Conservation (phyloP, 179 eudicot genomes). For the Nepenthes alata region DNA sequence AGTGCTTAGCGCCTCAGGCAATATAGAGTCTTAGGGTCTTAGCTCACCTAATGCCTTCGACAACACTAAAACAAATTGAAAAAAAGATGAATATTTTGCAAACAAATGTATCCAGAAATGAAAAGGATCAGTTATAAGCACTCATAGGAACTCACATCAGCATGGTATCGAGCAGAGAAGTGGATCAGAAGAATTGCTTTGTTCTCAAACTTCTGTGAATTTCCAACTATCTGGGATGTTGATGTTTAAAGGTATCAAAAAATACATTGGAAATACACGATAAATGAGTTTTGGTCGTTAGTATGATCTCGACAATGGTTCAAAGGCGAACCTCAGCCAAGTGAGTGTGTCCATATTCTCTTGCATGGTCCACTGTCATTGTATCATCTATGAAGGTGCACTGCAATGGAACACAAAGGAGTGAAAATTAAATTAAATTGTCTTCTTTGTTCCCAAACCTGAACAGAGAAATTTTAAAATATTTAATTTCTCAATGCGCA, state of each 20-base stretch:
- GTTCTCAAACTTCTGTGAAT: slow-evolving; percentile 61
- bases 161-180: slow-evolving; percentile 80
- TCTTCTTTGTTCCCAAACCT: neutral
- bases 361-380: slow-evolving; percentile 63
- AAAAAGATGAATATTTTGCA: neutral
- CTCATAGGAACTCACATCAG: slow-evolving; percentile 42
- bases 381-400: slow-evolving; percentile 60
- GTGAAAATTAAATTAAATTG: neutral
- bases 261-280: too few species aligned
- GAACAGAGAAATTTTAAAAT: too few species aligned
- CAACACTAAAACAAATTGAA: neutral
- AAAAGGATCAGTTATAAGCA: neutral
- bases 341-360: slow-evolving; percentile 86
- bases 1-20: too few species aligned
- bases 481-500: too few species aligned
- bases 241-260: slow-evolving; percentile 1
- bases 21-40: too few species aligned
- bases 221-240: slow-evolving; percentile 43
- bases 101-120: neutral
- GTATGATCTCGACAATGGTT: neutral
- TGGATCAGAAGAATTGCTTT: slow-evolving; percentile 91
- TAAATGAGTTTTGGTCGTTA: too few species aligned
- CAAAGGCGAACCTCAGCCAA: slow-evolving; percentile 51
- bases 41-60: too few species aligned
- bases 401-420: slow-evolving; percentile 20